Evolutionary conservation across 2,329 filamentous ascomycete species (phyloP), one percentile per base, ranked within the genome.

Genomic region (Colletotrichum costaricense): DNA sequence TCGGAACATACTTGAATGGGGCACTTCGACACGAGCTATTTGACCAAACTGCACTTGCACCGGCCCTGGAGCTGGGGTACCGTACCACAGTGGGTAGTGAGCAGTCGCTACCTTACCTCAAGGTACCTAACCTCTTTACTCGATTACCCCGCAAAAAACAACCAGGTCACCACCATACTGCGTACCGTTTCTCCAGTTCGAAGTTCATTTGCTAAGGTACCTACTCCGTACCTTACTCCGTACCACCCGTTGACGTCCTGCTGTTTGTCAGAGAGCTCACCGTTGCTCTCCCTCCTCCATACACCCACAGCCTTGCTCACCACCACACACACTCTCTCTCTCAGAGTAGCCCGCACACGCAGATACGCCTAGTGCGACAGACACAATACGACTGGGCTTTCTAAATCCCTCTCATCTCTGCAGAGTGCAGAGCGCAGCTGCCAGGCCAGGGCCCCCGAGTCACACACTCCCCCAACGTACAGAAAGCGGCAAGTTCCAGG

Each of bases 91-190:
- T 35, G 3, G 12, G 35, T 19, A 19, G 2, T 19, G 38, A 49
- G 42, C 42, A 7, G 16, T 42, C 16, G 14, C 38, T 42, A 42
- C 14, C 12, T 19, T 33, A 33, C 26, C 11, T 30, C 3, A 16
- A 24, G 28, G 38, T 19, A 30, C 30, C 59, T 46, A 16, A 26
- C 28, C 59, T 46, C 19, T 33, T 58, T 58, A 54, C 63, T 70
- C 42, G 46, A 66, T 62, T 73, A 73, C 70, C 67, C 70, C 70
- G 70, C 67, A 73, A 62, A 60, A 62, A 56, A 22, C 22, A 30
- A 35, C 49, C 49, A 26, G 63, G 63, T 63, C 49, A 38, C n/a
- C 49, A 64, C 62, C 30, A 55, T 2, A 42, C 16, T 42, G 19
- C 46, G 14, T 30, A 42, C 16, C 16, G 28, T 46, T 33, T 16